Evolutionary conservation across 345 rosid genomes (phyloP).

Genomic region (Hibiscus mutabilis): DNA sequence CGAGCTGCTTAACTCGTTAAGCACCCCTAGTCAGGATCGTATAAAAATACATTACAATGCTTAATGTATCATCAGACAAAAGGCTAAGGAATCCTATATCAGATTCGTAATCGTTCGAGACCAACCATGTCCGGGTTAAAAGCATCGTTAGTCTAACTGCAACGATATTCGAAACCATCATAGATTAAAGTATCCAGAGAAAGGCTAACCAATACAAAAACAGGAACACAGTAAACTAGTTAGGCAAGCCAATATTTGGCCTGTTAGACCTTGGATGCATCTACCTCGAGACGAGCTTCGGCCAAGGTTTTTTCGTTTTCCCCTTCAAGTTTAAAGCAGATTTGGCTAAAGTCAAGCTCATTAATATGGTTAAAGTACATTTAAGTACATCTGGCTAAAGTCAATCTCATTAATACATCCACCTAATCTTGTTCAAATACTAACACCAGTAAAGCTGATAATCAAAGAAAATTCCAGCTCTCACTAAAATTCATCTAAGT

Average conservation of each 20-base stretch:
- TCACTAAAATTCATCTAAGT: not conserved
- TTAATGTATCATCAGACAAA: not conserved
- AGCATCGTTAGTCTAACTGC: too few species aligned
- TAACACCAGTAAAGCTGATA: not conserved
- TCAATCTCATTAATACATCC: not conserved
- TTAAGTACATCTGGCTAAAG: too few species aligned
- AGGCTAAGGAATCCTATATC: not conserved
- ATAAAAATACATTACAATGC: not conserved
- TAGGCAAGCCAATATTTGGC: not conserved
- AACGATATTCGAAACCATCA: too few species aligned
- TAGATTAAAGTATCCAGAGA: too few species aligned
- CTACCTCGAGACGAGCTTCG: not conserved
- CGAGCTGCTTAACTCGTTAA: too few species aligned
- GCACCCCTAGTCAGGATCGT: not conserved
- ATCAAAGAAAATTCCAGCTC: not conserved
- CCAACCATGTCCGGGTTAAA: too few species aligned
- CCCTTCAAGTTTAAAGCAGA: not conserved
- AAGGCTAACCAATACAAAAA: not conserved
- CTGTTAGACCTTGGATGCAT: not conserved
- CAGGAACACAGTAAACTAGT: not conserved
- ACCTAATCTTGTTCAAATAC: not conserved
- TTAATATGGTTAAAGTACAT: not conserved
- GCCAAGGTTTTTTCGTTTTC: not conserved
- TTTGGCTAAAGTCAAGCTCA: conserved; percentile 1
- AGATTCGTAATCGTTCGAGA: too few species aligned